Evolutionary conservation across 768 basidiomycete species (phyloP).

Genomic region (Saitozyma sp.): DNA sequence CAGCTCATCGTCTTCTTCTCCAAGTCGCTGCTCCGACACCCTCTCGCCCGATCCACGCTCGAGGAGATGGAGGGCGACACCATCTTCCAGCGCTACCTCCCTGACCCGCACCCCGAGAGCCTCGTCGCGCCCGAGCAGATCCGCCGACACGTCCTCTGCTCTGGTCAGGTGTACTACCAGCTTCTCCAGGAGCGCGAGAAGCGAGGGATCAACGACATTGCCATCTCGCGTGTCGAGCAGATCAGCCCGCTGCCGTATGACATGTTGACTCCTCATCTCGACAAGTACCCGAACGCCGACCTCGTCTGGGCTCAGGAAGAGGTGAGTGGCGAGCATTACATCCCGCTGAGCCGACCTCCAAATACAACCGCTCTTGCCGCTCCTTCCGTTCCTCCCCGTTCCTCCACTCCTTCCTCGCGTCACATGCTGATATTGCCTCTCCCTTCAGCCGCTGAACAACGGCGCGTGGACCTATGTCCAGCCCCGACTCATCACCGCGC

Average conservation of each 20-base stretch:
- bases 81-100: conserved; percentile 88
- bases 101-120: conserved; percentile 70
- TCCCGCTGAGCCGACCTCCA: too few species aligned
- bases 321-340: conserved; percentile 52
- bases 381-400: too few species aligned
- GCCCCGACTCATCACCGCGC: conserved; percentile 89
- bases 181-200: conserved; percentile 87
- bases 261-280: conserved; percentile 86
- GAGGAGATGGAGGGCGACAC: conserved; percentile 87
- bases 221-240: conserved; percentile 92
- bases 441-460: conserved; percentile 79
- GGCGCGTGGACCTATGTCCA: conserved; percentile 97
- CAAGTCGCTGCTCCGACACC: conserved; percentile 91
- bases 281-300: conserved; percentile 93
- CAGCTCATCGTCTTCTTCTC: conserved; percentile 95
- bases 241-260: conserved; percentile 97
- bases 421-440: not conserved
- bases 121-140: conserved; percentile 81
- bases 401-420: not conserved
- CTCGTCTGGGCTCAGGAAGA: conserved; percentile 80
- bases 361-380: not conserved
- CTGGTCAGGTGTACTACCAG: conserved; percentile 93
- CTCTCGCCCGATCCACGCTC: conserved; percentile 80
- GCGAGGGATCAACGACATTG: conserved; percentile 85
- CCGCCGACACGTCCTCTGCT: conserved; percentile 86